These are phyloP conservation scores for Aeschynomene evenia DNA, from an alignment of 306 rosid genomes.

Conservation along the genomic window DNA sequence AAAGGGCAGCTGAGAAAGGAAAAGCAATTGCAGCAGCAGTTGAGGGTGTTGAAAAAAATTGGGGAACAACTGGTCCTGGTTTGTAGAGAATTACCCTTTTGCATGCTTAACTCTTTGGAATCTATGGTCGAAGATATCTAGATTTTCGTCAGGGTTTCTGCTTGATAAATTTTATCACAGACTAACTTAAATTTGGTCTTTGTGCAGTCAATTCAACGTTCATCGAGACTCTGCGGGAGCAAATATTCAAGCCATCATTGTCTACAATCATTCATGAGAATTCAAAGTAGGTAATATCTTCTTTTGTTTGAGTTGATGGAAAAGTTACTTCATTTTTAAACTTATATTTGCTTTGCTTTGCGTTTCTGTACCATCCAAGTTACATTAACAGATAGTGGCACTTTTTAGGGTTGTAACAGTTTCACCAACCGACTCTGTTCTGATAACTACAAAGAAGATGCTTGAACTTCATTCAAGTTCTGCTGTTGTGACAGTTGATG, in stretches of 20 bases:
- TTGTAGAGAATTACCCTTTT: conserved; percentile 36
- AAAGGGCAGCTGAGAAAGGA: conserved; percentile 99
- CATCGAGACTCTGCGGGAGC: conserved; percentile 84
- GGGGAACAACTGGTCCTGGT: conserved; percentile 87
- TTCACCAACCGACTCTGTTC: conserved; percentile 75
- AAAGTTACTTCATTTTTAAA: background rate
- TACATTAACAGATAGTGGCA: conserved; percentile 35
- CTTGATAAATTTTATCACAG: conserved; percentile 17
- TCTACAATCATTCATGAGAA: conserved; percentile 84
- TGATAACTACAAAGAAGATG: conserved; percentile 82
- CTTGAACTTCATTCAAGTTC: conserved; percentile 72
- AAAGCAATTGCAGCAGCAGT: conserved; percentile 99
- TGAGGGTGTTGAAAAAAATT: conserved; percentile 98
- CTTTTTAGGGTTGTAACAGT: conserved; percentile 74
- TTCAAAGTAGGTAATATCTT: conserved; percentile 96
- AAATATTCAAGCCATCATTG: conserved; percentile 89
- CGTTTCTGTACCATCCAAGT: conserved; percentile 20
- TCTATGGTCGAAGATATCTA: background rate
- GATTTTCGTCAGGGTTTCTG: background rate
- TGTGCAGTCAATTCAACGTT: conserved; percentile 78
- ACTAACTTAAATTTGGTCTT: conserved; percentile 33
- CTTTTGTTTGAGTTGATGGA: conserved; percentile 34
- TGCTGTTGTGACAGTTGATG: conserved; percentile 82
- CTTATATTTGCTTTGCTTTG: background rate
- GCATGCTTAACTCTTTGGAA: conserved; percentile 11